phyloP scores from a whole-genome alignment of 208 protist genomes.

The Phytomonas francai region DNA sequence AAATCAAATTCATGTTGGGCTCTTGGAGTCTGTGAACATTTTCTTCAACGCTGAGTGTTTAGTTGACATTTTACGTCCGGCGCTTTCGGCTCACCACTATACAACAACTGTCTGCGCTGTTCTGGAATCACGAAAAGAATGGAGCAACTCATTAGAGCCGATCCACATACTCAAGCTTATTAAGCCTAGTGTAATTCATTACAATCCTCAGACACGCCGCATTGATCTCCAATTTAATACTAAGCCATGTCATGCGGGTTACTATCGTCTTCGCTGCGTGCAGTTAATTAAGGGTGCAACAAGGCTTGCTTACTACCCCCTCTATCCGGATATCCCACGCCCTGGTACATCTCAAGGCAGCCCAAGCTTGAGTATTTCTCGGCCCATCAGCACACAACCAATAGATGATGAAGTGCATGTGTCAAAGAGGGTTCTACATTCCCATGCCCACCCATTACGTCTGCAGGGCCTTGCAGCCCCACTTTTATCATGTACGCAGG shows the following conservation, averaged over 20 bases:
- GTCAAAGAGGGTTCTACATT: no score
- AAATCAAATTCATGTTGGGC: background rate
- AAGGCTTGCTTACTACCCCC: constrained; percentile 27
- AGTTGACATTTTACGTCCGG: background rate
- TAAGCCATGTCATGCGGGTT: constrained; percentile 50
- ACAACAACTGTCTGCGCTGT: constrained; percentile 7
- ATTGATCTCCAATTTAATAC: constrained; percentile 35
- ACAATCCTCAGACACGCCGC: constrained; percentile 21
- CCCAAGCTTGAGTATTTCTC: background rate
- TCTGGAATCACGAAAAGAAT: constrained; percentile 70
- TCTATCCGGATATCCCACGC: background rate
- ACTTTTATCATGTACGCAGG: background rate
- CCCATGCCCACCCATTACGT: background rate
- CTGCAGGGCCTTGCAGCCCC: background rate
- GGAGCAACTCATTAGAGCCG: constrained; percentile 35
- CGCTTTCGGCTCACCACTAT: background rate
- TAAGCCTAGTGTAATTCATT: constrained; percentile 14
- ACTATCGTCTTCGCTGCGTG: constrained; percentile 47
- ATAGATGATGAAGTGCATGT: background rate
- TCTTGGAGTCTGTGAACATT: background rate
- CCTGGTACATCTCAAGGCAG: background rate
- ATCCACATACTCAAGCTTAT: constrained; percentile 49
- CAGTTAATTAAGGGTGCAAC: constrained; percentile 32
- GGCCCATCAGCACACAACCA: background rate
- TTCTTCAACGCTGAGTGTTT: background rate